Conservation (phyloP, 495 filamentous ascomycete species). For the Achaetomiella virescens region DNA sequence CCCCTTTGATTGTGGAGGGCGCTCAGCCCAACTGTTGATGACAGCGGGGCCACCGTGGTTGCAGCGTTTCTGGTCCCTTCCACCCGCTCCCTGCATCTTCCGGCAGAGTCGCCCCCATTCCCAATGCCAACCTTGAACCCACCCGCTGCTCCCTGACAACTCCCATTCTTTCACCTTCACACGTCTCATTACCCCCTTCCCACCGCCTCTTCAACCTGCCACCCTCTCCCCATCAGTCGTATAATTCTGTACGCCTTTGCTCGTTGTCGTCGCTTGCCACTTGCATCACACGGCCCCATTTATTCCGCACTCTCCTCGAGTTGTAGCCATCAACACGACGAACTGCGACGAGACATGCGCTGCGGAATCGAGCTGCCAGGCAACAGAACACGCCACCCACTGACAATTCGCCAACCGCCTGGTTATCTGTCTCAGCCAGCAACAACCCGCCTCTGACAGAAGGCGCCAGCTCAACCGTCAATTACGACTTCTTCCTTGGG, state of each 20-base stretch:
- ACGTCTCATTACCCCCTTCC: conserved; percentile 4
- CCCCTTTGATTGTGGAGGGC: conserved; percentile 21
- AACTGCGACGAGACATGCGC: conserved; percentile 14
- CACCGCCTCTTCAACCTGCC: conserved; percentile 21
- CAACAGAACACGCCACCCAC: neutral
- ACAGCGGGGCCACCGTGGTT: conserved; percentile 18
- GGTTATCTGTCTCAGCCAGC: neutral
- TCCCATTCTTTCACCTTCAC: neutral
- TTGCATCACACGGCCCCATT: conserved; percentile 25
- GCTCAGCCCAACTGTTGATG: conserved; percentile 29
- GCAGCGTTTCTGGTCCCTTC: conserved; percentile 32
- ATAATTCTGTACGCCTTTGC: conserved; percentile 29
- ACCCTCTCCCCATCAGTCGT: conserved; percentile 12
- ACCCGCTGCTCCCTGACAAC: conserved; percentile 2
- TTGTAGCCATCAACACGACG: neutral
- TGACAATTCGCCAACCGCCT: neutral
- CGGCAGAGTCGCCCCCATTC: conserved; percentile 22
- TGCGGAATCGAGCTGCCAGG: conserved; percentile 15
- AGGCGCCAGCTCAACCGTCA: conserved; percentile 9
- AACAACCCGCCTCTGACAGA: neutral
- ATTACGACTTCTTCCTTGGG: neutral
- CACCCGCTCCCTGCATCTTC: conserved; percentile 29
- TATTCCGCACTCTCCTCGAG: neutral
- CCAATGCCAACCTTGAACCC: conserved; percentile 16
- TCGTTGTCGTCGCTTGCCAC: conserved; percentile 18